A percentile compares a stretch with the other conserved stretches of the same genome.
Evolutionary conservation across 192 early-diverging fungal species (phyloP).

Genomic region (Radiomyces spectabilis): DNA sequence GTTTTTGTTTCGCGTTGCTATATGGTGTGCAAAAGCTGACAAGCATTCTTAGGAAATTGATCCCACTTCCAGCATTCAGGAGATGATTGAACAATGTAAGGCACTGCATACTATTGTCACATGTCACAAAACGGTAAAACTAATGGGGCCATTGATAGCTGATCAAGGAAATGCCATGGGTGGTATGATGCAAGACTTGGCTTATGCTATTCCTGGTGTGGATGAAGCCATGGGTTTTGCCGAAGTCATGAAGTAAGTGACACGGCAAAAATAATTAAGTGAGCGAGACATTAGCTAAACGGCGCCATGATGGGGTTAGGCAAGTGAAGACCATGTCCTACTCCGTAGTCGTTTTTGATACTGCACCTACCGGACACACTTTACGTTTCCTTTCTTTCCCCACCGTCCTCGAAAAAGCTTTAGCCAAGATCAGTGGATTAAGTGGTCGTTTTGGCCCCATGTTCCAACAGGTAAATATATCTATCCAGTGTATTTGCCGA

Average conservation of each 20-base stretch:
- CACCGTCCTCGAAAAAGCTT: conserved; percentile 92
- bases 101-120: no score
- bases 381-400: conserved; percentile 99
- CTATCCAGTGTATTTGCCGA: not conserved
- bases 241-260: conserved; percentile 96
- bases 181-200: conserved; percentile 92
- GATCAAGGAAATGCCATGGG: conserved; percentile 74
- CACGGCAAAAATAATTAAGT: no score
- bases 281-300: no score
- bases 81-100: conserved; percentile 92
- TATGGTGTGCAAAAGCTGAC: not conserved
- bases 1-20: no score
- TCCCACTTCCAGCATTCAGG: conserved; percentile 94
- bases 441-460: conserved; percentile 93
- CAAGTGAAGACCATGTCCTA: conserved; percentile 99
- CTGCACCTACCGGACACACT: conserved; percentile 98
- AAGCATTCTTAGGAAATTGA: conserved; percentile 83
- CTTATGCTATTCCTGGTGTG: conserved; percentile 98
- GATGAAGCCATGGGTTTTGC: conserved; percentile 99
- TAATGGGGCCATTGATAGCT: conserved; percentile 25
- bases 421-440: conserved; percentile 91
- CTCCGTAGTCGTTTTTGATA: conserved; percentile 97
- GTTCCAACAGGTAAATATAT: conserved; percentile 65
- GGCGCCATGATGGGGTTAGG: no score
- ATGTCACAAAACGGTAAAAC: not conserved